Evolutionary conservation across 192 early-diverging fungal species (phyloP).

Genomic region (Umbelopsis vinacea): DNA sequence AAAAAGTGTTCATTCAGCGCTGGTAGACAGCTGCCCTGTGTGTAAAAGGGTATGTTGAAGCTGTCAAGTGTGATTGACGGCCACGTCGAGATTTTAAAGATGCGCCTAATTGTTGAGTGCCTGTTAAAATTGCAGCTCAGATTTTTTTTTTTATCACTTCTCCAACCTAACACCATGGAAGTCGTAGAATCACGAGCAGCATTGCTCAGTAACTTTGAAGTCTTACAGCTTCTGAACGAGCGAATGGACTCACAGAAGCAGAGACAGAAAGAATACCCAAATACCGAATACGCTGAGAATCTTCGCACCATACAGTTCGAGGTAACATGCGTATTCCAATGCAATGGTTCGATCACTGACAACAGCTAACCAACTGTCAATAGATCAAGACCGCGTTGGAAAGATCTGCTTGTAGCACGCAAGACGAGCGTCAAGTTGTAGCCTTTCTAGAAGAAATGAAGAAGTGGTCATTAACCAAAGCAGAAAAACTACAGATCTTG

Average conservation of each 20-base stretch:
- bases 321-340: slow-evolving; percentile 34
- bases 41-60: too few species aligned
- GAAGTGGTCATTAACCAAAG: slow-evolving; percentile 65
- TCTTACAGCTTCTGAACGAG: slow-evolving; percentile 62
- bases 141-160: neutral
- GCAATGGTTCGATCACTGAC: neutral
- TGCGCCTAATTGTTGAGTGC: too few species aligned
- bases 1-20: neutral
- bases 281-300: slow-evolving; percentile 59
- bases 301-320: slow-evolving; percentile 70
- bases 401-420: slow-evolving; percentile 59
- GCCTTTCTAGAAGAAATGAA: slow-evolving; percentile 49
- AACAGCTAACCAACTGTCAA: neutral
- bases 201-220: slow-evolving; percentile 73
- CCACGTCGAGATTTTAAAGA: too few species aligned
- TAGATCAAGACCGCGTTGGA: slow-evolving; percentile 63
- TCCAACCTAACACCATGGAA: slow-evolving; percentile 50
- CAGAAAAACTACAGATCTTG: slow-evolving; percentile 75
- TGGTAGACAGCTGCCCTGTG: neutral
- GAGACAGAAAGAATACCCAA: slow-evolving; percentile 35
- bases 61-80: too few species aligned
- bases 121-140: neutral
- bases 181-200: slow-evolving; percentile 64
- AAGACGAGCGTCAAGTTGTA: slow-evolving; percentile 56
- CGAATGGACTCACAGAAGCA: slow-evolving; percentile 50